Evolutionary conservation across 148 eudicot species (phyloP).

Genomic region (Rhododendron molle): DNA sequence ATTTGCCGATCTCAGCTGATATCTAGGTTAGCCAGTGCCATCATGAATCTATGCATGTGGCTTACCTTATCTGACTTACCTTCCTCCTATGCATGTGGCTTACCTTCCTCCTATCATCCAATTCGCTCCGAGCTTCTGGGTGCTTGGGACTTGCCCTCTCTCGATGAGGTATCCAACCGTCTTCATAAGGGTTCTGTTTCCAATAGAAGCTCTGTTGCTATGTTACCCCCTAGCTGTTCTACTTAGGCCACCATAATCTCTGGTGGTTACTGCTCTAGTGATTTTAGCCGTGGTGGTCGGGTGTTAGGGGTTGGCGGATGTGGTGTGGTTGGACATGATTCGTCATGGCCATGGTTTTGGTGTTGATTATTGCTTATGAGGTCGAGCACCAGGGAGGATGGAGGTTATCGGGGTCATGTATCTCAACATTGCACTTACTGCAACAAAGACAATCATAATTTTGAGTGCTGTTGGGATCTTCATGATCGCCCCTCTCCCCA

Average conservation of each 20-base stretch:
- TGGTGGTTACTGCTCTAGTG: neutral
- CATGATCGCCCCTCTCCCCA: neutral
- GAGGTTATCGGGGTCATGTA: too few relatives aligned
- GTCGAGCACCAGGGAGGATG: neutral
- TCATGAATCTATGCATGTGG: neutral
- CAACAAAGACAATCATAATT: too few relatives aligned
- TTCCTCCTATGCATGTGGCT: too few relatives aligned
- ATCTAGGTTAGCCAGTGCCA: neutral
- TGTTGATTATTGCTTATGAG: neutral
- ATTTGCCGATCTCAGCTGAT: neutral
- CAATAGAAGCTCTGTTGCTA: neutral
- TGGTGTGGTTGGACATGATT: neutral
- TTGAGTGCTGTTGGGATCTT: too few relatives aligned
- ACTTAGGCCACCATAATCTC: neutral
- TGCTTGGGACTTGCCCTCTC: neutral
- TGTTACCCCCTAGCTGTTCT: neutral
- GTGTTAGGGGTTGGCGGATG: neutral
- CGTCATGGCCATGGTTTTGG: neutral
- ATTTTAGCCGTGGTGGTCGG: neutral
- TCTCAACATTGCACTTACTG: too few relatives aligned
- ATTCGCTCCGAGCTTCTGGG: neutral
- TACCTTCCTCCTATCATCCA: neutral
- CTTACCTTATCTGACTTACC: too few relatives aligned
- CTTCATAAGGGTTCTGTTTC: neutral
- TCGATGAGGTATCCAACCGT: neutral